Percentiles rank a stretch among this genome's conserved stretches.
These are phyloP conservation scores for Leccinum angustisporum DNA, from an alignment of 1,284 basidiomycete genomes.

Conservation along the genomic window DNA sequence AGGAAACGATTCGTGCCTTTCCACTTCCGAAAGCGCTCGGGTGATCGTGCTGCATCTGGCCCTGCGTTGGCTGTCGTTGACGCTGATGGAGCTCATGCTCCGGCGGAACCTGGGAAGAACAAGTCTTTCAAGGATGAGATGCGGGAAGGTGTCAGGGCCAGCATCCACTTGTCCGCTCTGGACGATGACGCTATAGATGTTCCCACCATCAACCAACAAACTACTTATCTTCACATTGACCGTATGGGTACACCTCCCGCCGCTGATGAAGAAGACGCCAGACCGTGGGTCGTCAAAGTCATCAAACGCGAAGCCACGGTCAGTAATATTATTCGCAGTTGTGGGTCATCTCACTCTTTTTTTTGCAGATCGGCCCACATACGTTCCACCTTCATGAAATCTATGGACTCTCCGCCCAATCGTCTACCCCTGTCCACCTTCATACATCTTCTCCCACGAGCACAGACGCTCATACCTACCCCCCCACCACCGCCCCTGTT, in stretches of 20 bases:
- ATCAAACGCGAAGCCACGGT: slow-evolving; percentile 85
- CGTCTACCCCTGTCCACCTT: slow-evolving; percentile 40
- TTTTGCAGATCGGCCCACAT: slow-evolving; percentile 74
- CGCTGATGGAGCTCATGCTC: slow-evolving; percentile 37
- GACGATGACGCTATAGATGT: slow-evolving; percentile 69
- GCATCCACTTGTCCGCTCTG: slow-evolving; percentile 74
- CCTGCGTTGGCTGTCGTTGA: slow-evolving; percentile 78
- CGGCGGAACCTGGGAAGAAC: slow-evolving; percentile 38
- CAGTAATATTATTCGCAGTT: slow-evolving; percentile 26
- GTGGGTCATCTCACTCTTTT: slow-evolving; percentile 9
- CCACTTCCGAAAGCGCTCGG: slow-evolving; percentile 55
- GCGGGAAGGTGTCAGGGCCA: slow-evolving; percentile 69
- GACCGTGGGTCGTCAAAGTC: slow-evolving; percentile 86
- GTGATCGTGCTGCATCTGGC: slow-evolving; percentile 54
- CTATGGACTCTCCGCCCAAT: slow-evolving; percentile 76
- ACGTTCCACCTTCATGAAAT: slow-evolving; percentile 93
- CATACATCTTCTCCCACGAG: slow-evolving; percentile 41
- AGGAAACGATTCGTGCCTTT: slow-evolving; percentile 64
- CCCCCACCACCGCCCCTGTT: slow-evolving; percentile 40
- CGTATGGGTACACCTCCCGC: slow-evolving; percentile 42
- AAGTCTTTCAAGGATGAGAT: slow-evolving; percentile 45
- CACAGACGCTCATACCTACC: slow-evolving; percentile 48
- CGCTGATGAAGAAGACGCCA: slow-evolving; percentile 45
- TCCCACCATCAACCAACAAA: slow-evolving; percentile 69
- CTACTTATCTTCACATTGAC: slow-evolving; percentile 83